Base-by-base conservation (phyloP, 1,139 yeast genomes). In the Candida sp. region DNA sequence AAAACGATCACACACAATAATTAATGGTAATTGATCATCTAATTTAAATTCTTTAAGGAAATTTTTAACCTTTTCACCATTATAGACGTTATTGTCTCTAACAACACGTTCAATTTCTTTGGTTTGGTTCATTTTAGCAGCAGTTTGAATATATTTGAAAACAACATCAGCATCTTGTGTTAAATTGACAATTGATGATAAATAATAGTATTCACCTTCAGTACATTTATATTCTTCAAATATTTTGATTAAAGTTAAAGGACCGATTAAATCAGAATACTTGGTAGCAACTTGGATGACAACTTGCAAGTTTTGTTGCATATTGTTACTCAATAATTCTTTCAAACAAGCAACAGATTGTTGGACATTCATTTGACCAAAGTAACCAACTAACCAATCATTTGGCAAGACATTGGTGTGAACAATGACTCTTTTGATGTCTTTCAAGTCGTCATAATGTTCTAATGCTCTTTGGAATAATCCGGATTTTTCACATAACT, bases 271-370 rank as follows among this genome's bases (percentile, higher is more conserved):
- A 54, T 93, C 99, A 41, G 97, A 88, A 68, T 87, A 95, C 67
- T 91, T 93, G 48, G 97, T 90, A 29, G 99, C 97, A 47, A 93
- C 96, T 72, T 93, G 99, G 50, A 93, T 90, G 27, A 89, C 95
- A 49, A 88, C 87, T 70, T 91, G 98, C 60, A 93, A 73, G 69
- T 91, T 91, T 65, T 85, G 96, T 54, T 89, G 87, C 62, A 87
- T 73, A 64, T 91, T 88, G 56, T 79, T 75, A 54, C 84, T 81
- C 63, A 93, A 77, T 77, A 93, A 83, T 63, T 91, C 97, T 58
- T 82, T 84, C 63, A 93, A 76, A 61, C 96, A 88, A 45, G 90
- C 85, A 52, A 91, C 77, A 15, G 96, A 84, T 73, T 93, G 98
- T 60, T 93, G 97, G 44, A 91, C 95, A 54, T 91, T 90, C 58